A percentile compares a stretch with the other conserved stretches of the same genome.
These are phyloP conservation scores for Clohesyomyces aquaticus DNA, from an alignment of 495 filamentous ascomycete genomes.

Conservation along the genomic window DNA sequence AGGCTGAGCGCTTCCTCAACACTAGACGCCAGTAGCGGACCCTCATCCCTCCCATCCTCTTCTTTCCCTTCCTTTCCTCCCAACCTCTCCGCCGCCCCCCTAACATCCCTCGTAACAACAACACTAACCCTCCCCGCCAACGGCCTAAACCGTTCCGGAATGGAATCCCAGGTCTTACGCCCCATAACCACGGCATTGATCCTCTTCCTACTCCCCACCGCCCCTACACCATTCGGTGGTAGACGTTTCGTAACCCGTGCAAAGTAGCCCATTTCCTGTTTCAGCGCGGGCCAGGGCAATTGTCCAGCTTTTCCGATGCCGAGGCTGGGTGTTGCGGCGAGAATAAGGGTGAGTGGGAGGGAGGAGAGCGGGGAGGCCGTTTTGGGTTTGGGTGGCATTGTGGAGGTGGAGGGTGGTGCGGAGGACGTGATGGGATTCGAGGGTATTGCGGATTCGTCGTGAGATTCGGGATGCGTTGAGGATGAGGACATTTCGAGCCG, in stretches of 20 bases:
- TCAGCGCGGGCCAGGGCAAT: slow-evolving; percentile 87
- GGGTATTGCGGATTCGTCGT: background rate
- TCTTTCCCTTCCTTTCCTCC: slow-evolving; percentile 27
- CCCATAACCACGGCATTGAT: slow-evolving; percentile 93
- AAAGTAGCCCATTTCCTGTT: slow-evolving; percentile 91
- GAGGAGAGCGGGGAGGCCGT: too few relatives aligned
- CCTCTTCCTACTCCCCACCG: too few relatives aligned
- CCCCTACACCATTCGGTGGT: too few relatives aligned
- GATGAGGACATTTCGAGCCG: background rate
- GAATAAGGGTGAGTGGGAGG: slow-evolving; percentile 74
- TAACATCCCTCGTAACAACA: slow-evolving; percentile 64
- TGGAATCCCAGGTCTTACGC: slow-evolving; percentile 90
- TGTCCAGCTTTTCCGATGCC: slow-evolving; percentile 82
- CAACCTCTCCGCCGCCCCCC: slow-evolving; percentile 43
- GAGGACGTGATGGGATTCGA: background rate
- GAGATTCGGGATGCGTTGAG: background rate
- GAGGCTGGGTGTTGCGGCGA: slow-evolving; percentile 74
- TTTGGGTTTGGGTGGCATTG: slow-evolving; percentile 47
- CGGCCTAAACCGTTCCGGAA: slow-evolving; percentile 77
- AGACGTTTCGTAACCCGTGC: slow-evolving; percentile 80
- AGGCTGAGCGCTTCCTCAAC: slow-evolving; percentile 59
- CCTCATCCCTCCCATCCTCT: slow-evolving; percentile 9
- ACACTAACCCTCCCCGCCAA: slow-evolving; percentile 77
- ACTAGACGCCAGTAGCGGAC: slow-evolving; percentile 51
- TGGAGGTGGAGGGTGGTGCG: background rate